Evolutionary conservation across 2,329 filamentous ascomycete genomes (phyloP).

Genomic region (Grosmannia penicillata): DNA sequence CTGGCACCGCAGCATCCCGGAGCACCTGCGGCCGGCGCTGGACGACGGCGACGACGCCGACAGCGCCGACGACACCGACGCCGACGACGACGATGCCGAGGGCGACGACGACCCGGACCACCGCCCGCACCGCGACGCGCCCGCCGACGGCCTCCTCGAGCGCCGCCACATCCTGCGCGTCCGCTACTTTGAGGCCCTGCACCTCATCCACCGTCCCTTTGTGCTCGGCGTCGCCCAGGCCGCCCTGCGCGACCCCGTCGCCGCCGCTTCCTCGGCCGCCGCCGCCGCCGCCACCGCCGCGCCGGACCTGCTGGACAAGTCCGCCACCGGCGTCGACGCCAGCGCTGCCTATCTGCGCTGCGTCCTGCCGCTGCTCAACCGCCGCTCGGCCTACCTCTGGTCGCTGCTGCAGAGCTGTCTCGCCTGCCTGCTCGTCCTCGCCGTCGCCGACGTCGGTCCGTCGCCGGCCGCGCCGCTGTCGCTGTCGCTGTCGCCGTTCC

Average conservation of each 20-base stretch:
- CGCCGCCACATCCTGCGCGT: conserved; percentile 54
- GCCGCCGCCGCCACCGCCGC: conserved; percentile 4
- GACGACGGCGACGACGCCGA: conserved; percentile 19
- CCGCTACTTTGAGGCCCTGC: conserved; percentile 57
- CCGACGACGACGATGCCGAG: neutral
- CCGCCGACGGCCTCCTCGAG: conserved; percentile 20
- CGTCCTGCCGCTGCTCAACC: conserved; percentile 19
- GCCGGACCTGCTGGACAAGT: conserved; percentile 19
- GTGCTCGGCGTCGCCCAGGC: conserved; percentile 14
- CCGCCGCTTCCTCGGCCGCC: conserved; percentile 1
- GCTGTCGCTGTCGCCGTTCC: neutral
- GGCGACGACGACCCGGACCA: conserved; percentile 22
- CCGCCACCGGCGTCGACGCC: conserved; percentile 19
- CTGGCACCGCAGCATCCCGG: conserved; percentile 23
- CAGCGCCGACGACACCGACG: conserved; percentile 24
- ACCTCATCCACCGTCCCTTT: conserved; percentile 56
- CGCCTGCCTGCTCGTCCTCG: conserved; percentile 19
- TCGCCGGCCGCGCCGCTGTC: conserved; percentile 5
- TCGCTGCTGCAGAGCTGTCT: conserved; percentile 20
- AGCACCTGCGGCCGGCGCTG: conserved; percentile 30
- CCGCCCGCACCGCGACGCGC: neutral
- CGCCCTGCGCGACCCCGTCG: neutral
- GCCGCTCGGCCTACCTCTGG: conserved; percentile 23
- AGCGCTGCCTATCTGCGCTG: conserved; percentile 21
- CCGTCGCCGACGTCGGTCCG: conserved; percentile 17